Conservation (phyloP, 331 rosid species). For the Cydonia oblonga region DNA sequence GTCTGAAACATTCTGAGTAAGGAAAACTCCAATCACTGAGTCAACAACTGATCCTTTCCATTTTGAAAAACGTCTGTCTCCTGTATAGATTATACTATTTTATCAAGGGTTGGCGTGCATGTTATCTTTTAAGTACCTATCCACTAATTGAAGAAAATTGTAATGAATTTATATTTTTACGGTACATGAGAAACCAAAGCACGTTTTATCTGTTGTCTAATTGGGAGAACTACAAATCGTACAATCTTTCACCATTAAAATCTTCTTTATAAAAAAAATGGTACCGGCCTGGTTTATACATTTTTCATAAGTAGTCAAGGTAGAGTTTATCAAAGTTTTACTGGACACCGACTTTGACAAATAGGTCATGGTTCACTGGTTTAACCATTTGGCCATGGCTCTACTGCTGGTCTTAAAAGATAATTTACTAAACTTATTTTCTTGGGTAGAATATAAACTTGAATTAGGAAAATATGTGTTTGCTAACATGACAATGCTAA, state of each 20-base stretch:
- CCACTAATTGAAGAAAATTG: not conserved
- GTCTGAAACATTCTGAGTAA: constrained; percentile 96
- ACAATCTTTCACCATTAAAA: not conserved
- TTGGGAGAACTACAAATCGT: not conserved
- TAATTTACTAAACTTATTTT: not conserved
- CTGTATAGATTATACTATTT: constrained; percentile 32
- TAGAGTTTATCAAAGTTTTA: not conserved
- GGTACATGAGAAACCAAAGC: not conserved
- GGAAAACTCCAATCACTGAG: constrained; percentile 89
- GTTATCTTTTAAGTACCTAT: not conserved
- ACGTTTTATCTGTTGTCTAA: not conserved
- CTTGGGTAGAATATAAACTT: not conserved
- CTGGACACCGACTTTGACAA: not conserved
- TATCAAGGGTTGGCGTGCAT: not conserved
- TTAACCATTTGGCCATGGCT: not conserved
- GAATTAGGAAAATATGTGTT: not conserved
- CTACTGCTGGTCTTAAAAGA: not conserved
- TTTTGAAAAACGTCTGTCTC: constrained; percentile 83
- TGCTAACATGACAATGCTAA: not conserved
- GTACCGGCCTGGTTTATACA: not conserved
- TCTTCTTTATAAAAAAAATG: not conserved
- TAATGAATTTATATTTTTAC: not conserved
- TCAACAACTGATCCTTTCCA: constrained; percentile 99
- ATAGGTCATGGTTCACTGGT: not conserved
- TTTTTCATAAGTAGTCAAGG: not conserved